Conservation (phyloP, 495 filamentous ascomycete species). For the Hyaloscypha bicolor region DNA sequence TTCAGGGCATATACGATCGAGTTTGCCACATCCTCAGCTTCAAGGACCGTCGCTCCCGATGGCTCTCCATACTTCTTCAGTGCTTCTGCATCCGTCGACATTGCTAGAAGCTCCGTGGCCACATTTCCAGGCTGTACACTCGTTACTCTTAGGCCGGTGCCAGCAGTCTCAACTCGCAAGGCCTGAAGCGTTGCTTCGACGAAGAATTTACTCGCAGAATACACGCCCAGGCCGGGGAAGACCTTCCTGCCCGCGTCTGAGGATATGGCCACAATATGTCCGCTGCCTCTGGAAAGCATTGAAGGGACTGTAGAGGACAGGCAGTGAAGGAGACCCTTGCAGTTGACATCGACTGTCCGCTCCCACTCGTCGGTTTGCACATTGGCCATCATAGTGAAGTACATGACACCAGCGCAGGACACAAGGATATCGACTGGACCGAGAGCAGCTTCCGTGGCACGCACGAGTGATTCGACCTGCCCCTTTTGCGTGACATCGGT, state of each 20-base stretch:
- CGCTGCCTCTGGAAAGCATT: constrained; percentile 62
- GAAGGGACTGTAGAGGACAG: constrained; percentile 58
- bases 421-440: constrained; percentile 68
- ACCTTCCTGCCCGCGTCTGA: constrained; percentile 72
- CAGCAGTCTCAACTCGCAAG: constrained; percentile 67
- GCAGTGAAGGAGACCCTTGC: constrained; percentile 69
- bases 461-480: constrained; percentile 58
- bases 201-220: constrained; percentile 74
- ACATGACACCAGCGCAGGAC: constrained; percentile 74
- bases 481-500: constrained; percentile 63
- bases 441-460: constrained; percentile 52
- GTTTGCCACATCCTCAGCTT: constrained; percentile 63
- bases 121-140: constrained; percentile 69
- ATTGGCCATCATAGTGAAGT: constrained; percentile 75
- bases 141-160: constrained; percentile 63
- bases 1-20: constrained; percentile 65
- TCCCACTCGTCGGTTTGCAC: constrained; percentile 66
- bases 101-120: constrained; percentile 61
- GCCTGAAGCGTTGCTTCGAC: constrained; percentile 70
- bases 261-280: constrained; percentile 70
- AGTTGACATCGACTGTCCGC: constrained; percentile 70
- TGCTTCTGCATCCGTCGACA: constrained; percentile 68
- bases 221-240: constrained; percentile 73
- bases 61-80: constrained; percentile 71
- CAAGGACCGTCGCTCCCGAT: constrained; percentile 63